phyloP scores from a whole-genome alignment of 2,329 filamentous ascomycete species.

The Trichoderma hamatum region DNA sequence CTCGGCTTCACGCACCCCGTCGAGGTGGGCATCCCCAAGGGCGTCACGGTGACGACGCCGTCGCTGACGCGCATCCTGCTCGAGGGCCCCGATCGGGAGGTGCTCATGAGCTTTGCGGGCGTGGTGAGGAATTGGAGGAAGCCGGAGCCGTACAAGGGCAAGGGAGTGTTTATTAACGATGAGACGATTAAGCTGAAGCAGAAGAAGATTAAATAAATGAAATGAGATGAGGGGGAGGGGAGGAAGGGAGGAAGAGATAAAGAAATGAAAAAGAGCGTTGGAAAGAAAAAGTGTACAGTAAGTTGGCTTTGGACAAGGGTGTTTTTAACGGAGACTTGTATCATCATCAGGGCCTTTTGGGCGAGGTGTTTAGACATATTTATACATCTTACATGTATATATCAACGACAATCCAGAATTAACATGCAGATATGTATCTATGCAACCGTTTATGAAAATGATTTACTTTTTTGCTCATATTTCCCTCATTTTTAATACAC shows the following conservation, averaged over 20 bases:
- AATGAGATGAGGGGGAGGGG: not conserved
- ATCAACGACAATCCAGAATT: not conserved
- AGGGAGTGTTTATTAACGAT: slow-evolving; percentile 97
- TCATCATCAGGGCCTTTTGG: slow-evolving; percentile 31
- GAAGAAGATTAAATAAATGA: slow-evolving; percentile 86
- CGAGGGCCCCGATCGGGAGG: slow-evolving; percentile 83
- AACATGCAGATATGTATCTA: not conserved
- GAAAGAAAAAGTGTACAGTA: slow-evolving; percentile 17
- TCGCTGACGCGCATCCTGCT: slow-evolving; percentile 89
- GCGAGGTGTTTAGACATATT: slow-evolving; percentile 34
- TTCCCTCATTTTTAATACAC: not conserved
- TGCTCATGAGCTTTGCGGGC: slow-evolving; percentile 89
- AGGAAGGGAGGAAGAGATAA: not conserved
- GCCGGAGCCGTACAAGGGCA: slow-evolving; percentile 98
- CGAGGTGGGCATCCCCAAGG: slow-evolving; percentile 80
- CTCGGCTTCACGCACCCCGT: slow-evolving; percentile 96
- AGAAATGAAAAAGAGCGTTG: not conserved
- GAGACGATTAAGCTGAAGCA: slow-evolving; percentile 98
- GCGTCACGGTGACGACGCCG: slow-evolving; percentile 83
- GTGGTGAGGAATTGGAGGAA: slow-evolving; percentile 84
- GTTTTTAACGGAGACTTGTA: slow-evolving; percentile 37
- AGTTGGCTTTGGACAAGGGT: slow-evolving; percentile 28
- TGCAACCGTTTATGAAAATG: not conserved
- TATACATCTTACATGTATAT: slow-evolving; percentile 29
- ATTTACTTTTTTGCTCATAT: not conserved